Conservation (phyloP, 768 basidiomycete species). For the Termitomyces sp. region DNA sequence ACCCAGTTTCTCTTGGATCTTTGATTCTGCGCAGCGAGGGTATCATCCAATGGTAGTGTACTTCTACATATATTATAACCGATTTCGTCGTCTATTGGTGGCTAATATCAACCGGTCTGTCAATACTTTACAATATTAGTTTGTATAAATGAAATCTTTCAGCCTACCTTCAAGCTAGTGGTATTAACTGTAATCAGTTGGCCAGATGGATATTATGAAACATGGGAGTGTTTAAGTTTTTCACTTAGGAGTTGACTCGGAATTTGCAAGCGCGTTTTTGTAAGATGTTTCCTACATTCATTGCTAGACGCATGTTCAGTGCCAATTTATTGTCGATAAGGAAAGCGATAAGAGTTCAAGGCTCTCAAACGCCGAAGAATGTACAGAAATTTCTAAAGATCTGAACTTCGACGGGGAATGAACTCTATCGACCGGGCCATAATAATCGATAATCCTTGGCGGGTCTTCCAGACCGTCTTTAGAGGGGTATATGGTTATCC, state of each 20-base stretch:
- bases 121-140: background rate
- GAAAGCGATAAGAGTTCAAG: background rate
- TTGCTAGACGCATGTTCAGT: no score
- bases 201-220: no score
- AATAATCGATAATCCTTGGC: no score
- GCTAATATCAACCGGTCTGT: background rate
- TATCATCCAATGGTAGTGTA: background rate
- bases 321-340: no score
- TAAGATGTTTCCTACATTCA: no score
- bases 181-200: no score
- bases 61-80: background rate
- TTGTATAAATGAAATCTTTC: background rate
- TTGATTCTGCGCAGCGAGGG: background rate
- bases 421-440: background rate
- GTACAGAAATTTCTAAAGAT: background rate
- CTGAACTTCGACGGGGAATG: background rate
- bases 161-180: background rate
- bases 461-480: no score
- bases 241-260: no score
- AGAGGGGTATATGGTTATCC: no score
- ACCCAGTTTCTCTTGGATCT: background rate
- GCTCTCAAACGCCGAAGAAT: background rate
- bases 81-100: background rate
- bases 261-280: no score
- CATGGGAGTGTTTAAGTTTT: no score